Evolutionary conservation across 306 rosid genomes (phyloP).

Genomic region (Mucuna pruriens): DNA sequence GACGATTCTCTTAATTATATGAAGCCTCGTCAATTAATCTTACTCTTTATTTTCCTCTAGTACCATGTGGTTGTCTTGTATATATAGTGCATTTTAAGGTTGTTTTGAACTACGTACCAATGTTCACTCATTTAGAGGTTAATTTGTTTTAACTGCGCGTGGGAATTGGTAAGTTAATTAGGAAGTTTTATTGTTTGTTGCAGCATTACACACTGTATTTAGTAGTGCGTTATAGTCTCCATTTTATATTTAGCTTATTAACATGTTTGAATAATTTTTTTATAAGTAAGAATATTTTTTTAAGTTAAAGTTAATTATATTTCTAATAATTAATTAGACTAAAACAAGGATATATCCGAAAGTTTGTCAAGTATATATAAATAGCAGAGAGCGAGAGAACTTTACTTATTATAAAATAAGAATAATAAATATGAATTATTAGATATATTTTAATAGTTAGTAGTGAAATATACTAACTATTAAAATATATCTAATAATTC

Average conservation of each 20-base stretch:
- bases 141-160: not conserved
- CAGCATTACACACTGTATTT: slow-evolving; percentile 11
- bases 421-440: no score
- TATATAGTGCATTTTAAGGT: not conserved
- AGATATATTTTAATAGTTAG: no score
- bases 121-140: not conserved
- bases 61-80: not conserved
- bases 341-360: no score
- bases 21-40: not conserved
- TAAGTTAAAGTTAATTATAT: no score
- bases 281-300: no score
- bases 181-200: not conserved
- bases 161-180: not conserved
- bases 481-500: no score
- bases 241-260: not conserved
- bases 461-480: no score
- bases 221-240: slow-evolving; percentile 22
- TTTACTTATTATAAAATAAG: no score
- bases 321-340: no score
- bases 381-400: no score
- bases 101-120: not conserved
- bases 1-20: not conserved
- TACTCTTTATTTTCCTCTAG: not conserved
- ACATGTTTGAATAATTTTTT: no score
- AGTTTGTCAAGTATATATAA: no score